Percentiles rank a stretch among this genome's conserved stretches.
Conservation (phyloP, 2,329 filamentous ascomycete genomes). For the Dryadomyces sulphureus region DNA sequence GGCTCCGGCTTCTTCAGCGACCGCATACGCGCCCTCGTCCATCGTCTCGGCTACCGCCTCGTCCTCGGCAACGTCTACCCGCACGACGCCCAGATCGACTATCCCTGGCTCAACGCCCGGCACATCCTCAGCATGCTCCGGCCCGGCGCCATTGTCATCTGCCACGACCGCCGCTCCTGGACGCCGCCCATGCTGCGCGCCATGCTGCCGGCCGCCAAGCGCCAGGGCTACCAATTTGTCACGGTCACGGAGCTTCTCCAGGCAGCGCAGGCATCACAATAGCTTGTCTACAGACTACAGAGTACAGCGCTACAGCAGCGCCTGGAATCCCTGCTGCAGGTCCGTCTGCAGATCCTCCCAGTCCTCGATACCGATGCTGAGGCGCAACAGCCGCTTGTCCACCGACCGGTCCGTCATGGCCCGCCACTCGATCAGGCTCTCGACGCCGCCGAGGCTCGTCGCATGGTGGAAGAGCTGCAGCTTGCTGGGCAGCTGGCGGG, state of each 20-base stretch:
- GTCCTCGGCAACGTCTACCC: slow-evolving; percentile 80
- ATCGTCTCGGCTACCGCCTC: slow-evolving; percentile 49
- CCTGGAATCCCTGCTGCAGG: slow-evolving; percentile 50
- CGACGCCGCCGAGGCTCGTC: slow-evolving; percentile 83
- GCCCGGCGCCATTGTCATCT: slow-evolving; percentile 68
- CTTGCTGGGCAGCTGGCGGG: slow-evolving; percentile 60
- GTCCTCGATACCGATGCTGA: slow-evolving; percentile 78
- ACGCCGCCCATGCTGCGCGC: slow-evolving; percentile 62
- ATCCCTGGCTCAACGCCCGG: slow-evolving; percentile 52
- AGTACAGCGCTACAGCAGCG: slow-evolving; percentile 22
- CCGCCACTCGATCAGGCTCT: slow-evolving; percentile 94
- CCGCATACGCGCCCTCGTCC: slow-evolving; percentile 48
- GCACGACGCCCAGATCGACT: slow-evolving; percentile 74
- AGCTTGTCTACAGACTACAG: neutral
- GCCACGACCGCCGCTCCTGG: slow-evolving; percentile 75
- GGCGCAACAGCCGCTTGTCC: slow-evolving; percentile 56
- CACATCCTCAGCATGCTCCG: slow-evolving; percentile 70
- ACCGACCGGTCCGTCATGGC: slow-evolving; percentile 68
- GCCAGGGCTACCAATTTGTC: slow-evolving; percentile 55
- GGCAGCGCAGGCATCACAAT: neutral
- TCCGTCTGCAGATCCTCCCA: slow-evolving; percentile 75
- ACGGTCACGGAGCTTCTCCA: slow-evolving; percentile 54
- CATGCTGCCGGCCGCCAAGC: slow-evolving; percentile 57
- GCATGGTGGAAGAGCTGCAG: slow-evolving; percentile 82
- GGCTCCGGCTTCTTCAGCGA: slow-evolving; percentile 72